Evolutionary conservation across 106 monocot genomes (phyloP), one percentile per base, ranked within the genome.

Genomic region (Chionographis japonica): DNA sequence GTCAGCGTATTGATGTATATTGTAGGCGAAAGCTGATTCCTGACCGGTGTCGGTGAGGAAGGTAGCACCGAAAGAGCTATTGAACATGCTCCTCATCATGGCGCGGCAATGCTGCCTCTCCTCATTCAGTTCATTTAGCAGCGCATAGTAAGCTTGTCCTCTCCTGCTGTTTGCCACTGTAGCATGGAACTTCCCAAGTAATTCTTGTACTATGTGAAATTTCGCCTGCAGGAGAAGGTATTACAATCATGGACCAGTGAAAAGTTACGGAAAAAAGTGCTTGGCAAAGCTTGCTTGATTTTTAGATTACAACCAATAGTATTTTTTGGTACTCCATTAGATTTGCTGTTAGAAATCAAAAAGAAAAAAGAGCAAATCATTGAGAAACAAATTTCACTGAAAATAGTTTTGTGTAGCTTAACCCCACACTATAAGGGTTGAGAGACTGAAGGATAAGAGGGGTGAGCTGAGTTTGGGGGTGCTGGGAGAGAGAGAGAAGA

Each of bases 1-100:
- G 75, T 98, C 92, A 37, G 97, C 97, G 74, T 90, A 92, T 39
- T 98, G 92, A 75, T 98, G 92, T 53, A 98, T 92, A 70, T 90
- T 73, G 68, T 98, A 98, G 14, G 97, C 68, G 73, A 98, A 98
- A 56, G 90, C 83, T 50, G 92, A 98, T 56, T 98, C 97, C 53
- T 85, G 88, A 16, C 97, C 97, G 55, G 92, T 92, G 72, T 98
- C 97, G 8, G 97, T 84, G 19, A 87, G 85, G 54, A 98, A 98
- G 16, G 89, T 98, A 16, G 89, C 89, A 43, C 97, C 97, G 65
- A 98, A 98, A 4, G 76, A 90, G 37, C 61, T 69, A 56, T 87
- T 98, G 60, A 98, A 97, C 82, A 97, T 76, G 11, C 68, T 76
- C 65, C 92, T 81, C 87, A 92, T 98, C 51, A 15, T 58, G 36